phyloP scores from a whole-genome alignment of 192 early-diverging fungal genomes.

The Diversispora eburnea region DNA sequence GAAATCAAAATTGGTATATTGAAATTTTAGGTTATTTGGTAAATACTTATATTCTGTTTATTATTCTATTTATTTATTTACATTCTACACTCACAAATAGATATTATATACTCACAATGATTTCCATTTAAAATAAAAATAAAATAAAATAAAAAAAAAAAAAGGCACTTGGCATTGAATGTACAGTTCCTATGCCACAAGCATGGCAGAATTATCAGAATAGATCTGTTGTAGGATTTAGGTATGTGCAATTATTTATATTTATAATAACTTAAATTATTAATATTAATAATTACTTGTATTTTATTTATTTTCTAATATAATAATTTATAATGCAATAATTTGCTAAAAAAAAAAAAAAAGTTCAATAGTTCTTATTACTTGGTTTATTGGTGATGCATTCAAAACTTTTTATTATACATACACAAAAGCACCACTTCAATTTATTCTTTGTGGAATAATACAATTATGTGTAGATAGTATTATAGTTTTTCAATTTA shows the following conservation, averaged over 20 bases:
- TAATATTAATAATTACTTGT: neutral
- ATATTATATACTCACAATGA: no score
- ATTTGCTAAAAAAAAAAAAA: neutral
- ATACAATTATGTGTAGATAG: conserved; percentile 54
- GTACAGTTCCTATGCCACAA: conserved; percentile 59
- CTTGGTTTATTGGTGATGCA: conserved; percentile 55
- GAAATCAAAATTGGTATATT: conserved; percentile 30
- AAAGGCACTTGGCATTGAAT: conserved; percentile 51
- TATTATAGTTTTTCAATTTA: conserved; percentile 49
- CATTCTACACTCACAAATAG: no score
- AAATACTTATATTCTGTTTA: neutral
- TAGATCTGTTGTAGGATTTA: conserved; percentile 51
- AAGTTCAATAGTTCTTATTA: conserved; percentile 35
- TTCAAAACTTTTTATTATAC: conserved; percentile 59
- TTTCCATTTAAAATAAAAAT: neutral
- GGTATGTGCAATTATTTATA: neutral
- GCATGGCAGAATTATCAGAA: conserved; percentile 45
- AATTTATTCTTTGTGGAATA: conserved; percentile 53
- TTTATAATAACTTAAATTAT: neutral
- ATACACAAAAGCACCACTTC: conserved; percentile 44
- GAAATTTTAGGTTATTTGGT: conserved; percentile 38
- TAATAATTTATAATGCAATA: neutral
- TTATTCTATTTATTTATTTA: conserved; percentile 3
- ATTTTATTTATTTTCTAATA: neutral
- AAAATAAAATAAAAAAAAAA: neutral